phyloP scores from a whole-genome alignment of 331 rosid genomes.

The Rhamnella rubrinervis region DNA sequence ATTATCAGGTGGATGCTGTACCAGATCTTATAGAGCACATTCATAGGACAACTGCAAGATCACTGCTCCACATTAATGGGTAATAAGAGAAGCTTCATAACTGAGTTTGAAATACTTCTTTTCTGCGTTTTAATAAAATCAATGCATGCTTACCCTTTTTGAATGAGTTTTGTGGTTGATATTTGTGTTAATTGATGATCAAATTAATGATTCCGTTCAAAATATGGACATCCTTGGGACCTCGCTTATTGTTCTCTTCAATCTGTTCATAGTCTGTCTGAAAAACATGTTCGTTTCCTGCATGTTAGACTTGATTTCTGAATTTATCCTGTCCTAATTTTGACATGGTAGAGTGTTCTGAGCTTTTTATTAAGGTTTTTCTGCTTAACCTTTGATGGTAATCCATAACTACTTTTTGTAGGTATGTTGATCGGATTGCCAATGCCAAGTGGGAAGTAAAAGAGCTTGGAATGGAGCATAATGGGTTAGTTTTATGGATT shows the following conservation, averaged over 20 bases:
- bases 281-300: too few species aligned
- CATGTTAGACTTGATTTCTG: too few species aligned
- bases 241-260: too few species aligned
- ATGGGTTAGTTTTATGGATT: constrained; percentile 67
- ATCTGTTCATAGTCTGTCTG: too few species aligned
- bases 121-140: background rate
- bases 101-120: background rate
- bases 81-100: constrained; percentile 35
- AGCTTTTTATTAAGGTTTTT: background rate
- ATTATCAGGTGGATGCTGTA: constrained; percentile 87
- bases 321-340: too few species aligned
- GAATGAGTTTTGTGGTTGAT: background rate
- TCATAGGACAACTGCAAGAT: constrained; percentile 81
- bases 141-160: background rate
- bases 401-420: constrained; percentile 30
- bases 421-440: constrained; percentile 90
- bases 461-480: constrained; percentile 98
- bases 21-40: constrained; percentile 86
- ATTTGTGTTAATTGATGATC: too few species aligned
- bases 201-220: too few species aligned
- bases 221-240: too few species aligned
- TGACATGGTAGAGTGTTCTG: background rate
- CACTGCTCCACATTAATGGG: constrained; percentile 89
- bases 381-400: constrained; percentile 2
- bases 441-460: constrained; percentile 96